Evolutionary conservation across 352 stramenopile species (phyloP).

Genomic region (Blastocystis sp.): DNA sequence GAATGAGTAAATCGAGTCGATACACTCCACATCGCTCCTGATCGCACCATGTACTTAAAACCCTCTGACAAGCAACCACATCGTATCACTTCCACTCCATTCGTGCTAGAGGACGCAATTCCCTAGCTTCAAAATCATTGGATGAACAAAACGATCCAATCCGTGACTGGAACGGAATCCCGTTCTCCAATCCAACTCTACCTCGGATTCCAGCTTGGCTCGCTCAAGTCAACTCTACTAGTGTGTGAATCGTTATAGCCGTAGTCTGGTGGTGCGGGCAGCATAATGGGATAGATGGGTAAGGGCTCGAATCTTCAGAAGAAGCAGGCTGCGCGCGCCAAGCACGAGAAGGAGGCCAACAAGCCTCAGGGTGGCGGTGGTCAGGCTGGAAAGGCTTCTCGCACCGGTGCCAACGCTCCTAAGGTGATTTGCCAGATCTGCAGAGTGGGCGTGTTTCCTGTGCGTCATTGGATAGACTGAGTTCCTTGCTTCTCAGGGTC

Average conservation of each 20-base stretch:
- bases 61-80: too few species aligned
- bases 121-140: too few species aligned
- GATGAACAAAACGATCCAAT: neutral
- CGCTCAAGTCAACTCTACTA: neutral
- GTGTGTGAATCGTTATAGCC: neutral
- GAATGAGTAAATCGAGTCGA: too few species aligned
- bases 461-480: conserved; percentile 20
- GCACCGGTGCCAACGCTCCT: conserved; percentile 32
- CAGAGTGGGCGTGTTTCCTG: neutral
- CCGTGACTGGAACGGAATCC: neutral
- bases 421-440: conserved; percentile 67
- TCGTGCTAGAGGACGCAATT: neutral
- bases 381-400: conserved; percentile 62
- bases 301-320: conserved; percentile 68
- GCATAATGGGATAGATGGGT: conserved; percentile 33
- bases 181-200: neutral
- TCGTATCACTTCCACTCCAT: too few species aligned
- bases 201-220: neutral
- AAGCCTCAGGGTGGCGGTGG: conserved; percentile 62
- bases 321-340: conserved; percentile 61
- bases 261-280: neutral
- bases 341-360: conserved; percentile 42
- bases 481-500: conserved; percentile 38
- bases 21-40: too few species aligned
- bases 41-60: too few species aligned